Evolutionary conservation across 371 early-diverging fungal genomes (phyloP).

Genomic region (Syncephalastrum contaminatum): DNA sequence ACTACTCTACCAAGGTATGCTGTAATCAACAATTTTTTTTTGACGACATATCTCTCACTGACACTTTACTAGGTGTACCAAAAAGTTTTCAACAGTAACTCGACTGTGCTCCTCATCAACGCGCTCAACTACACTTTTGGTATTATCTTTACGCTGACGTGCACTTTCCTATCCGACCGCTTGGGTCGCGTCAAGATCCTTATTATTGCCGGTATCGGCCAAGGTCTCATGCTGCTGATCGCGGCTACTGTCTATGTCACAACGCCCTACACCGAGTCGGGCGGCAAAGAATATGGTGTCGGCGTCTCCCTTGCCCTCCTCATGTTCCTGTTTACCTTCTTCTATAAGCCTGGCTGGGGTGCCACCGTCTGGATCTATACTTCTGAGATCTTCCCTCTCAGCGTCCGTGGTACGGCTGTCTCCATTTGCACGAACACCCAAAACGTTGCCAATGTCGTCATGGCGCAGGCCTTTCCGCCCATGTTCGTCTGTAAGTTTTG

Average conservation of each 20-base stretch:
- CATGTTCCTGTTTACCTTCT: slow-evolving; percentile 30
- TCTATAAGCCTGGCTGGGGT: slow-evolving; percentile 67
- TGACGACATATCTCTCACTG: too few species aligned
- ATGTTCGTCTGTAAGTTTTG: slow-evolving; percentile 55
- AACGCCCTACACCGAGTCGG: slow-evolving; percentile 13
- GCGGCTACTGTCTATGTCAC: slow-evolving; percentile 26
- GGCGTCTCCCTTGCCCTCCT: slow-evolving; percentile 22
- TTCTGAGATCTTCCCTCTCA: slow-evolving; percentile 77
- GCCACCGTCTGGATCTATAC: slow-evolving; percentile 90
- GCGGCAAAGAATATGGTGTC: slow-evolving; percentile 11
- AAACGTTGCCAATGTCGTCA: slow-evolving; percentile 72
- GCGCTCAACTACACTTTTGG: slow-evolving; percentile 29
- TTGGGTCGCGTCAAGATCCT: slow-evolving; percentile 23
- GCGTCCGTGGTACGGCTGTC: slow-evolving; percentile 72
- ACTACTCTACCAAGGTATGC: slow-evolving; percentile 19
- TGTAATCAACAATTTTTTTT: too few species aligned
- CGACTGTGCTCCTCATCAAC: slow-evolving; percentile 26
- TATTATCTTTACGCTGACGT: slow-evolving; percentile 29
- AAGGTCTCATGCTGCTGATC: slow-evolving; percentile 22
- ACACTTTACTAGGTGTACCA: slow-evolving; percentile 11
- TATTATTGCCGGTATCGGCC: slow-evolving; percentile 21
- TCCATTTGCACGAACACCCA: slow-evolving; percentile 81
- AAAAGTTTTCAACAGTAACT: slow-evolving; percentile 18
- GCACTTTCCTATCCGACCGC: slow-evolving; percentile 25
- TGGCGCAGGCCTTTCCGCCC: slow-evolving; percentile 60